These are phyloP conservation scores for Penicillium sp. DNA, from an alignment of 2,329 filamentous ascomycete species.

Conservation along the genomic window DNA sequence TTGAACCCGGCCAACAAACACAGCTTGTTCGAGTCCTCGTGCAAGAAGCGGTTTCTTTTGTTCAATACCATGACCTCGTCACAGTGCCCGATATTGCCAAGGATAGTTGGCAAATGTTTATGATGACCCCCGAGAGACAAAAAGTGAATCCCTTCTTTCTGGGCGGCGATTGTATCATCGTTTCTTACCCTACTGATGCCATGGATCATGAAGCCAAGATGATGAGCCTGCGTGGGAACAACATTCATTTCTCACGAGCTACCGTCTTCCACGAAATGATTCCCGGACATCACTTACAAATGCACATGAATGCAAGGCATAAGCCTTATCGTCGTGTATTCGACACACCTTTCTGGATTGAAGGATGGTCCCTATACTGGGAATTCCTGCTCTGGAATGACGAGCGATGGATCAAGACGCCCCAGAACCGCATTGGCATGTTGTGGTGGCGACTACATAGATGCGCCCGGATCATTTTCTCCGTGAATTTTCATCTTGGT, in stretches of 20 bases:
- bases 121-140: slow-evolving; percentile 59
- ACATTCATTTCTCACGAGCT: slow-evolving; percentile 59
- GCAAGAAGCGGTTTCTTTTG: slow-evolving; percentile 57
- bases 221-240: slow-evolving; percentile 65
- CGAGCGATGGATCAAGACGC: slow-evolving; percentile 54
- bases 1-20: slow-evolving; percentile 58
- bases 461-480: slow-evolving; percentile 61
- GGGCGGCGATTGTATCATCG: slow-evolving; percentile 57
- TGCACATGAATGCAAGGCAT: slow-evolving; percentile 53
- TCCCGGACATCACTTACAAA: slow-evolving; percentile 53
- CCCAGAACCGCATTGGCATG: slow-evolving; percentile 60
- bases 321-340: slow-evolving; percentile 58
- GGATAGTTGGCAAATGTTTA: slow-evolving; percentile 59
- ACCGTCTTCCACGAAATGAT: slow-evolving; percentile 67
- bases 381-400: slow-evolving; percentile 62
- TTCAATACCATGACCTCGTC: slow-evolving; percentile 58
- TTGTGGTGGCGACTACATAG: slow-evolving; percentile 67
- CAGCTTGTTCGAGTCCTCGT: slow-evolving; percentile 57
- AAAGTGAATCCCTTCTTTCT: slow-evolving; percentile 64
- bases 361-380: slow-evolving; percentile 67
- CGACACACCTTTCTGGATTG: slow-evolving; percentile 61
- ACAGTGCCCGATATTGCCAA: slow-evolving; percentile 59
- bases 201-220: slow-evolving; percentile 55
- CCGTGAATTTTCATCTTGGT: slow-evolving; percentile 61
- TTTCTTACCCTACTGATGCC: slow-evolving; percentile 55